Conservation (phyloP, 164 flowering plant species). For the Kalanchoe fedtschenkoi region DNA sequence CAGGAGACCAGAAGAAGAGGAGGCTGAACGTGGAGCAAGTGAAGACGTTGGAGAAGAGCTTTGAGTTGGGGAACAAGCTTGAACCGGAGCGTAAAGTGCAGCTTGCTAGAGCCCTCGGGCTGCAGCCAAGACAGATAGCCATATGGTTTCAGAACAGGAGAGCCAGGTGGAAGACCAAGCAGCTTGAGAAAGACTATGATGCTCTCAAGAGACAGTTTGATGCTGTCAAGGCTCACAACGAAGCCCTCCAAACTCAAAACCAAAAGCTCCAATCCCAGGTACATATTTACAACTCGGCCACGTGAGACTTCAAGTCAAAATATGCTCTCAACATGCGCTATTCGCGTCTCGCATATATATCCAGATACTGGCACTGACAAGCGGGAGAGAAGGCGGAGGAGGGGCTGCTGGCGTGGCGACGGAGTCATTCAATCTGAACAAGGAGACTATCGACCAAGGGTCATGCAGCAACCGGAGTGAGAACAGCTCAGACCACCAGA, state of each 20-base stretch:
- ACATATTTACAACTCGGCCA: neutral
- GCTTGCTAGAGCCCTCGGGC: slow-evolving; percentile 52
- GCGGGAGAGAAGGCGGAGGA: neutral
- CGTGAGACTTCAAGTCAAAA: no score
- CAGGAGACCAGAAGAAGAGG: slow-evolving; percentile 54
- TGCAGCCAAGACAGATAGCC: slow-evolving; percentile 71
- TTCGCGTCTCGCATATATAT: no score
- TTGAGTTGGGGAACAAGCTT: slow-evolving; percentile 65
- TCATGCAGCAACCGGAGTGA: slow-evolving; percentile 88
- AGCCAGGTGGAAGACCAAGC: slow-evolving; percentile 86
- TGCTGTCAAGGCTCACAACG: slow-evolving; percentile 53
- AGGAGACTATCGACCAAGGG: slow-evolving; percentile 68
- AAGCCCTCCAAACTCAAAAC: slow-evolving; percentile 51
- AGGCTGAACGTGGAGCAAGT: slow-evolving; percentile 65
- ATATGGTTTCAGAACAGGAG: slow-evolving; percentile 81
- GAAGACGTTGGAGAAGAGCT: slow-evolving; percentile 69
- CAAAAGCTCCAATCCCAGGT: slow-evolving; percentile 64
- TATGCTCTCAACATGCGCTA: no score
- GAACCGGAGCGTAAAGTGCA: slow-evolving; percentile 79
- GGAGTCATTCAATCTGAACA: slow-evolving; percentile 82
- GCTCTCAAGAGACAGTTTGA: slow-evolving; percentile 55
- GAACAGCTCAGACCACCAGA: slow-evolving; percentile 70
- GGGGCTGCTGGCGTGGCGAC: slow-evolving; percentile 39
- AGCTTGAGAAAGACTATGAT: slow-evolving; percentile 60
- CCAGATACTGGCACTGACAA: slow-evolving; percentile 69